Conservation (phyloP, 805 yeast genomes). For the Candida nonsorbophila region DNA sequence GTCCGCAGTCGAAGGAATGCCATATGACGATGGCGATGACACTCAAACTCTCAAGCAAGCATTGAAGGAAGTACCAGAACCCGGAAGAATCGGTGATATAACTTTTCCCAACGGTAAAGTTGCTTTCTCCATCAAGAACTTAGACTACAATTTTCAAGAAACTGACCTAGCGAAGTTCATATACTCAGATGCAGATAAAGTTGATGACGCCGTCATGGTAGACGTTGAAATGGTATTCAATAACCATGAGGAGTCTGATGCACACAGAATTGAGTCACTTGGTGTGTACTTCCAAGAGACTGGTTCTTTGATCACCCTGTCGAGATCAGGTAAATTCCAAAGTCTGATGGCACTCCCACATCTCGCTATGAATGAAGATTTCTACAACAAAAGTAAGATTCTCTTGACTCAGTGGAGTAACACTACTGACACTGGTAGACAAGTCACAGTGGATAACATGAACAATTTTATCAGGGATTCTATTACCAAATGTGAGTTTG, state of each 20-base stretch:
- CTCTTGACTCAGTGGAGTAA: conserved; percentile 42
- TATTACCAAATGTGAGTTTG: conserved; percentile 58
- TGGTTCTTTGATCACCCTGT: conserved; percentile 56
- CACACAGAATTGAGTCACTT: conserved; percentile 44
- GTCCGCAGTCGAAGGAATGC: conserved; percentile 16
- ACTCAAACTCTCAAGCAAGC: too few species aligned
- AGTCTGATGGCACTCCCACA: conserved; percentile 62
- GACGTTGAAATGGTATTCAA: conserved; percentile 20
- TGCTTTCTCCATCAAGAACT: conserved; percentile 14
- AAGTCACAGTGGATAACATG: conserved; percentile 33
- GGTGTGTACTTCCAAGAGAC: conserved; percentile 65
- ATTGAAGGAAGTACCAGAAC: background rate
- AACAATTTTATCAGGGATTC: conserved; percentile 27
- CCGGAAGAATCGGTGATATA: conserved; percentile 21
- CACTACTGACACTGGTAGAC: conserved; percentile 32
- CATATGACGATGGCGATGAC: conserved; percentile 21
- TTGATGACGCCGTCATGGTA: conserved; percentile 32
- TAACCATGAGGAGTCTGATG: conserved; percentile 45
- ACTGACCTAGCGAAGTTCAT: conserved; percentile 11
- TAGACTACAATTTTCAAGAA: conserved; percentile 18
- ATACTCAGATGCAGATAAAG: conserved; percentile 7
- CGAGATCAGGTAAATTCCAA: conserved; percentile 60
- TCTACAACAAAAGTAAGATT: conserved; percentile 41
- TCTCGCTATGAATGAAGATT: conserved; percentile 35
- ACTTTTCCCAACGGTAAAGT: conserved; percentile 22